Percentiles rank a stretch among this genome's conserved stretches.
These are phyloP conservation scores for Suillus hirtellus DNA, from an alignment of 768 basidiomycete species.

Conservation along the genomic window DNA sequence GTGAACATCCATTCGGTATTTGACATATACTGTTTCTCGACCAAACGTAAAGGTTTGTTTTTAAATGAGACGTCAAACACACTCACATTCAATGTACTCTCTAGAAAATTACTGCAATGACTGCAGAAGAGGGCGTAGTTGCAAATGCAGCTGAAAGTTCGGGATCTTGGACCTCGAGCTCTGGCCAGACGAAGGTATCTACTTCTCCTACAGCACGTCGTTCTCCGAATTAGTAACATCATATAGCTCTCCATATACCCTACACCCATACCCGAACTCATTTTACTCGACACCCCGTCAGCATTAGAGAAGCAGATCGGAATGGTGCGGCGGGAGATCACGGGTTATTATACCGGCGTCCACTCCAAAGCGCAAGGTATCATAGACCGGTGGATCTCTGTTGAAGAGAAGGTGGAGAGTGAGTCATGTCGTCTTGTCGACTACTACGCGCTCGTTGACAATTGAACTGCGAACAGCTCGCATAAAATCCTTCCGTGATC, in stretches of 20 bases:
- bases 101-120: not conserved
- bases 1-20: not conserved
- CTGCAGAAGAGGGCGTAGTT: not conserved
- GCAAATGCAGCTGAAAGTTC: conserved; percentile 2
- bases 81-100: not conserved
- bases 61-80: not conserved
- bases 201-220: not conserved
- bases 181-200: not conserved
- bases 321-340: conserved; percentile 58
- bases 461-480: conserved; percentile 49
- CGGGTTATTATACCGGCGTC: conserved; percentile 56
- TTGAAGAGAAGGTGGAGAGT: conserved; percentile 88
- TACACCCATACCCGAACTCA: conserved; percentile 52
- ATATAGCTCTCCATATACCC: conserved; percentile 65
- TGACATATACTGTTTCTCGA: not conserved
- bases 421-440: conserved; percentile 33
- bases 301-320: conserved; percentile 79
- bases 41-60: not conserved
- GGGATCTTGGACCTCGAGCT: not conserved
- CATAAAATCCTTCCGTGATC: conserved; percentile 78
- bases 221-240: not conserved
- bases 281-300: conserved; percentile 74
- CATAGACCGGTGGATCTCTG: conserved; percentile 79
- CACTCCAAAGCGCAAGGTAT: conserved; percentile 68
- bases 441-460: not conserved